phyloP scores from a whole-genome alignment of 306 rosid species.

The Vicia sativa region DNA sequence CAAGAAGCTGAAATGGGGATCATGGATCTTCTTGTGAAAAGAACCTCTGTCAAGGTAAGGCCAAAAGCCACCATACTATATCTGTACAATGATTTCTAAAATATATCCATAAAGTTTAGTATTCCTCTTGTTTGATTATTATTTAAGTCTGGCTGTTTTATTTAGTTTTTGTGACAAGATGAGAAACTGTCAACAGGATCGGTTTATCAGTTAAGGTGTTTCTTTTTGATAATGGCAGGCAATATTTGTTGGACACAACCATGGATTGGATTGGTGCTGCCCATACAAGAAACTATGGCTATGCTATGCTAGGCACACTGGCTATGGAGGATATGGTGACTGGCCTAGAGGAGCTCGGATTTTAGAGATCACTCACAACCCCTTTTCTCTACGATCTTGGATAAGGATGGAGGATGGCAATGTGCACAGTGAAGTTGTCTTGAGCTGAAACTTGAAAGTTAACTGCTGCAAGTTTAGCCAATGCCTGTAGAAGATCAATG shows the following conservation, averaged over 20 bases:
- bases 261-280: conserved; percentile 92
- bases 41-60: conserved; percentile 79
- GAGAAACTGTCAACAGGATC: neutral
- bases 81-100: conserved; percentile 10
- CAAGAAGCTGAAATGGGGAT: conserved; percentile 80
- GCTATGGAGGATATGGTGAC: conserved; percentile 78
- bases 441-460: conserved; percentile 39
- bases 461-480: neutral
- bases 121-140: neutral
- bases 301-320: conserved; percentile 82
- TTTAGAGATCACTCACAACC: conserved; percentile 56
- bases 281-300: conserved; percentile 67
- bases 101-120: neutral
- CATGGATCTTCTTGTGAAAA: conserved; percentile 62
- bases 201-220: neutral
- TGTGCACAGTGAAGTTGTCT: conserved; percentile 57
- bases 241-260: conserved; percentile 86
- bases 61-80: conserved; percentile 12
- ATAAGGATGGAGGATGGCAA: conserved; percentile 77
- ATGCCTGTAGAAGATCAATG: neutral
- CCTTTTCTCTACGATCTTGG: conserved; percentile 73
- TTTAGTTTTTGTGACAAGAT: neutral
- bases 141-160: neutral
- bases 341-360: conserved; percentile 78
- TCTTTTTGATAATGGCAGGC: conserved; percentile 54